Conservation (phyloP, 202 grass and related monocot genomes). For the Alloteropsis angusta region DNA sequence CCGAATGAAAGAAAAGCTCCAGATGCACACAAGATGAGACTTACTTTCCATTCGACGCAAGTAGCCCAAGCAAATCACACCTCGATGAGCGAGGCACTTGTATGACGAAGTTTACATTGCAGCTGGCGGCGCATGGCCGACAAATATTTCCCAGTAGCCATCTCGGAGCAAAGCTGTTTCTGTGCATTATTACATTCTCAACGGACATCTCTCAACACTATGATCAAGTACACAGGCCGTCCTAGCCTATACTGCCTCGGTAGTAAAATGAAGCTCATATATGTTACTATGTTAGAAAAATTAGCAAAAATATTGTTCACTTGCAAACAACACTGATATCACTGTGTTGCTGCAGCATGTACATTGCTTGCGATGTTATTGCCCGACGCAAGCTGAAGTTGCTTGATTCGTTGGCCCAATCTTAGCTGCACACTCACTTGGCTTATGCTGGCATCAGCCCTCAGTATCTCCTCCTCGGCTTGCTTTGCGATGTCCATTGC, state of each 20-base stretch:
- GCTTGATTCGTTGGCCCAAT: constrained; percentile 57
- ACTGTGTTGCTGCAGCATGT: constrained; percentile 5
- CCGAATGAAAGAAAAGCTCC: background rate
- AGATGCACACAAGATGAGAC: background rate
- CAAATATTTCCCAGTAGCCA: background rate
- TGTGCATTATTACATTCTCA: constrained; percentile 13
- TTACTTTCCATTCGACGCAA: background rate
- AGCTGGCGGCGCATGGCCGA: background rate
- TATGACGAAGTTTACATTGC: background rate
- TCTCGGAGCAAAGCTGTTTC: background rate
- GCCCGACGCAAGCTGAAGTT: constrained; percentile 35
- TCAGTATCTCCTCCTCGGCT: constrained; percentile 69
- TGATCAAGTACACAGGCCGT: background rate
- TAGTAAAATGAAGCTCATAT: constrained; percentile 4
- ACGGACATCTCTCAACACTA: background rate
- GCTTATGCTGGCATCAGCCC: constrained; percentile 59
- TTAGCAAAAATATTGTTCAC: background rate
- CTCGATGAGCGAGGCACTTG: background rate
- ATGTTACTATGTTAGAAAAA: constrained; percentile 10
- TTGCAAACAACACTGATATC: background rate
- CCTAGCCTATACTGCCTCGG: constrained; percentile 12
- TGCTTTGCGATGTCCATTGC: constrained; percentile 70
- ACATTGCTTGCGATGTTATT: background rate
- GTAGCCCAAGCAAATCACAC: background rate
- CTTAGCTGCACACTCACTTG: constrained; percentile 77